Conservation (phyloP, 805 yeast genomes). For the Wickerhamiella bombiphila region DNA sequence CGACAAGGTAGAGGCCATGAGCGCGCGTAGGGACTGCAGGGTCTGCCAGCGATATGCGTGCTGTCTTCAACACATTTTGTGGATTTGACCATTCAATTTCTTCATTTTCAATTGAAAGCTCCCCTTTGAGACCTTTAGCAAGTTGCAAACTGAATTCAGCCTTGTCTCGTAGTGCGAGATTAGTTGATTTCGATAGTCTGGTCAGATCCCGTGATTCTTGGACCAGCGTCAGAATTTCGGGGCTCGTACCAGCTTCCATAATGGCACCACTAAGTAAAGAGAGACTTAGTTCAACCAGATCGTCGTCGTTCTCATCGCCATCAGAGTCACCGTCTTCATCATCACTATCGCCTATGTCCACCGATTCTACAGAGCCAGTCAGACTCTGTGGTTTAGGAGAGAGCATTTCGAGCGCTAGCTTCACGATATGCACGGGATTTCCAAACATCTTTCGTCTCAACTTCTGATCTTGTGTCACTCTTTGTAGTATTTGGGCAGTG, state of each 20-base stretch:
- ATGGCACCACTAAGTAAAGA: constrained; percentile 22
- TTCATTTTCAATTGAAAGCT: constrained; percentile 10
- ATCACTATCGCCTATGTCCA: constrained; percentile 8
- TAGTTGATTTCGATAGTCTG: neutral
- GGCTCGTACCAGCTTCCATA: constrained; percentile 16
- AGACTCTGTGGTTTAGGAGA: neutral
- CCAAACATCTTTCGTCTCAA: constrained; percentile 43
- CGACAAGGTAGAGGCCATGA: constrained; percentile 57
- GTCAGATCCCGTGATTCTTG: constrained; percentile 7
- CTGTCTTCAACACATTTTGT: constrained; percentile 32
- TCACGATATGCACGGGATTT: constrained; percentile 44
- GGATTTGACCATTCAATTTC: constrained; percentile 9
- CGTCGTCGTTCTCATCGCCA: constrained; percentile 20
- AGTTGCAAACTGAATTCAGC: constrained; percentile 16
- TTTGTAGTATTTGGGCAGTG: constrained; percentile 14
- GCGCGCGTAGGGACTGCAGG: constrained; percentile 75
- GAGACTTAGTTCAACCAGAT: constrained; percentile 22
- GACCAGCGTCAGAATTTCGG: constrained; percentile 8
- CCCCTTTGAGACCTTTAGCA: constrained; percentile 6
- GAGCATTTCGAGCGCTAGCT: constrained; percentile 32
- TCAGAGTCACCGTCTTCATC: constrained; percentile 23
- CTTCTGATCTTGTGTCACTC: constrained; percentile 3
- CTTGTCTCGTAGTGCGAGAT: constrained; percentile 8
- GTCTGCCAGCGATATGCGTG: constrained; percentile 56
- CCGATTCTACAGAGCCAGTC: too few species aligned